Base-by-base conservation (phyloP, 768 basidiomycete species). In the Pholiota microspora region DNA sequence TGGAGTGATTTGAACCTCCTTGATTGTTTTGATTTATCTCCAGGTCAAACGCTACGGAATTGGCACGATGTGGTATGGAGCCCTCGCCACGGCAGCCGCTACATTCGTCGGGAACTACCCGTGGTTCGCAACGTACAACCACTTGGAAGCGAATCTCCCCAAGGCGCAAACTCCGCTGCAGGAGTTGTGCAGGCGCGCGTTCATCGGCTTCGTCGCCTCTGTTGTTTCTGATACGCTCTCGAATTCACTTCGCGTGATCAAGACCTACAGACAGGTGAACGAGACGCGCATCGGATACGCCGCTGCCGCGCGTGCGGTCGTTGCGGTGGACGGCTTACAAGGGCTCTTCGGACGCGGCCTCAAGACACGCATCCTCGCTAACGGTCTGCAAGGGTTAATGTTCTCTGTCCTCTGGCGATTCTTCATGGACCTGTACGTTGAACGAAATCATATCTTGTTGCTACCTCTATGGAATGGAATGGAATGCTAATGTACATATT, bases 81-180 rank as follows among this genome's bases (percentile, higher is more conserved):
- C 94, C 0, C 55, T 94, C 24, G 96, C 94, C 0, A 97, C 94
- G 2, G 93, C 92, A 1, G 93, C 86, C 4, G 95, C 94, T 2
- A 96, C 94, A 0, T 94, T 97, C 59, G 94, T 94, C 9, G 95
- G 95, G 0, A 82, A 94, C 70, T 97, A 91, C 59, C 92, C 92
- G 1, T 94, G 92, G 92, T 92, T 91, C 63, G 80, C 74, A 10
- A 91, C 87, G 2, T 95, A 95, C 77, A 95, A 95, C 69, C 89
- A 76, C 65, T 84, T 97, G 2, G 76, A 84, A 46, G 80, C 63
- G 0, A 73, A 67, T 29, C 81, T 94, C 10, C 93, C 90, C 0
- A 63, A 63, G 1, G 77, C 85, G 1, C 69, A 77, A 27, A 83
- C 70, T 13, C 18, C 83, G 10, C 16, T 82, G 0, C 73, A 85